Evolutionary conservation across 495 filamentous ascomycete genomes (phyloP), one percentile per base, ranked within the genome.

Genomic region (Pseudomonodictys pantanalensis): DNA sequence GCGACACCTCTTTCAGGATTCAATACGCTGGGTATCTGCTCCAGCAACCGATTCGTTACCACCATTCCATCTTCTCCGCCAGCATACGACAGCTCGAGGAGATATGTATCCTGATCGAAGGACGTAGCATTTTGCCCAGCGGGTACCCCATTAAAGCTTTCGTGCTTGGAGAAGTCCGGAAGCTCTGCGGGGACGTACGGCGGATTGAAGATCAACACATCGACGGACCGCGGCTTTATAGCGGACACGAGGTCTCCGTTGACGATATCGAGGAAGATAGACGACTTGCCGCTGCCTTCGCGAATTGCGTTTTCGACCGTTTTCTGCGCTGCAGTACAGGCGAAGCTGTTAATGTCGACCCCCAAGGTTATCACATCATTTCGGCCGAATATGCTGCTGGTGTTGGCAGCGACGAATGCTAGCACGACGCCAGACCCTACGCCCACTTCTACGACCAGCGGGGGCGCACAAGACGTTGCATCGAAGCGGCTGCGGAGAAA

Each of bases 201-300:
- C 30, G 93, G 93, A 69, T 98, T 98, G 79, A 97, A 97, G 29
- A 98, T 79, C 26, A 97, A 76, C 22, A 98, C 80, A 69, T 97
- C 93, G 0, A 95, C 82, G 32, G 69, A 67, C 2, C 78, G 72
- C 0, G 72, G 62, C 1, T 79, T 76, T 5, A 96, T 55, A 1
- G 85, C 73, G 11, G 78, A 68, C 8, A 76, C 73, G 0, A 98
- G 78, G 65, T 96, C 87, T 3, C 80, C 84, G 17, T 80, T 82
- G 9, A 89, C 42, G 17, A 84, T 78, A 20, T 81, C 83, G 1
- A 91, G 76, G 62, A 85, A 85, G 8, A 68, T 45, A 10, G 69
- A 35, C 20, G 38, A 51, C 33, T 17, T 18, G 22, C 33, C 55
- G 22, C 18, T 29, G 38, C 8, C 33, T 8, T 63, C 68, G 22